A percentile compares a stretch with the other conserved stretches of the same genome.
Evolutionary conservation across 768 basidiomycete species (phyloP).

Genomic region (Mycena polygramma): DNA sequence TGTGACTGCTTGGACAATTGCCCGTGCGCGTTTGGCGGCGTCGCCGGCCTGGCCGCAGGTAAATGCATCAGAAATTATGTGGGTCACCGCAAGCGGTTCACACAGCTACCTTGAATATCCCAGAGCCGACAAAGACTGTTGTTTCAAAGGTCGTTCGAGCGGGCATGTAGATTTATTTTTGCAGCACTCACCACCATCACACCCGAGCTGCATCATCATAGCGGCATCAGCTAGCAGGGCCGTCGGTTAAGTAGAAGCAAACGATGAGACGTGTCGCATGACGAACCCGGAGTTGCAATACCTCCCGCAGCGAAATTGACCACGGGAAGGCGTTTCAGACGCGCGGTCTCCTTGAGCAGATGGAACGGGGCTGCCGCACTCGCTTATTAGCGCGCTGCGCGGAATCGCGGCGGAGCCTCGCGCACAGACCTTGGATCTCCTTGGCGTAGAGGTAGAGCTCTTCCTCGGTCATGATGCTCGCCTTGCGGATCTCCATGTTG

Average conservation of each 20-base stretch:
- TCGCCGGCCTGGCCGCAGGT: constrained; percentile 77
- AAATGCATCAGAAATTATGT: not conserved
- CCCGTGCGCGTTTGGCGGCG: constrained; percentile 92
- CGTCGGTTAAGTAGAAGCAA: constrained; percentile 6
- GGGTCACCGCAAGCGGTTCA: too few relatives aligned
- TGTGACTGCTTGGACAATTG: constrained; percentile 97
- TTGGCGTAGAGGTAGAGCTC: constrained; percentile 96
- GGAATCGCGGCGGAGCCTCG: not conserved
- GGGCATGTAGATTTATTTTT: constrained; percentile 12
- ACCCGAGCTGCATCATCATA: constrained; percentile 98
- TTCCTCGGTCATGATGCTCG: constrained; percentile 91
- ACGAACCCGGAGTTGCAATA: constrained; percentile 87
- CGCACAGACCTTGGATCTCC: constrained; percentile 68
- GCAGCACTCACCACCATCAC: constrained; percentile 85
- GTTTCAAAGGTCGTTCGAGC: constrained; percentile 8
- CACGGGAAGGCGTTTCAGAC: constrained; percentile 92
- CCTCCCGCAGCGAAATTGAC: constrained; percentile 98
- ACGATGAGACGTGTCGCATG: not conserved
- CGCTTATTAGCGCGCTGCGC: not conserved
- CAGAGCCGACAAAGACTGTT: constrained; percentile 96
- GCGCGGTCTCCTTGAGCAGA: constrained; percentile 95
- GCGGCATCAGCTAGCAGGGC: constrained; percentile 86
- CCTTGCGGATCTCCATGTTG: constrained; percentile 85
- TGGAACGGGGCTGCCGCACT: constrained; percentile 84
- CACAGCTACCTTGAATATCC: constrained; percentile 85